Evolutionary conservation across 352 stramenopile genomes (phyloP).

Genomic region (Achlya hypogyna): DNA sequence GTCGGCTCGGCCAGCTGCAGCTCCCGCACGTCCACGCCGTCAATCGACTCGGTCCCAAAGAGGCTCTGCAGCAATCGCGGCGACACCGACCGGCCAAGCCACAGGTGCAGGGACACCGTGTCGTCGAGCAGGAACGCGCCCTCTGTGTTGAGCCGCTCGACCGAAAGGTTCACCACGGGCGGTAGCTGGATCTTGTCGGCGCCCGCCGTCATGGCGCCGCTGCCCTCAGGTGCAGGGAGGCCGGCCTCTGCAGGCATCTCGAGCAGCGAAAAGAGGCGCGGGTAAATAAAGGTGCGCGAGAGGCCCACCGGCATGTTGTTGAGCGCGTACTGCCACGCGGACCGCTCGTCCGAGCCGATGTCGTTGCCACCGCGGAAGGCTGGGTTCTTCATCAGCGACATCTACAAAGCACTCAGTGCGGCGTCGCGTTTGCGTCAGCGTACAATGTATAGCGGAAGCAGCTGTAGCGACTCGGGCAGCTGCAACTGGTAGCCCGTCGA

Average conservation of each 20-base stretch:
- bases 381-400: constrained; percentile 97
- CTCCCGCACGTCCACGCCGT: constrained; percentile 88
- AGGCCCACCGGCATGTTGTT: constrained; percentile 91
- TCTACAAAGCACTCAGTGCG: constrained; percentile 37
- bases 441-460: constrained; percentile 94
- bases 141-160: constrained; percentile 88
- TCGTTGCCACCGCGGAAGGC: constrained; percentile 95
- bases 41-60: constrained; percentile 91
- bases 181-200: constrained; percentile 78
- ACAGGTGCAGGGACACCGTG: constrained; percentile 92
- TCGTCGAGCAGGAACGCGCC: constrained; percentile 97
- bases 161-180: constrained; percentile 90
- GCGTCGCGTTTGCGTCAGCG: constrained; percentile 23
- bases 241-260: constrained; percentile 87
- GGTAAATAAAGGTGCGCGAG: constrained; percentile 93
- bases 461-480: constrained; percentile 86
- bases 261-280: constrained; percentile 92
- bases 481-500: constrained; percentile 67
- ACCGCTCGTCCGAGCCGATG: constrained; percentile 93
- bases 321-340: constrained; percentile 88
- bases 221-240: constrained; percentile 42
- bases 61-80: constrained; percentile 83
- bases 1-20: constrained; percentile 73
- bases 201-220: constrained; percentile 41
- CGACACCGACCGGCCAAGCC: constrained; percentile 89